A percentile compares a stretch with the other conserved stretches of the same genome.
These are phyloP conservation scores for Claviceps sp. DNA, from an alignment of 2,329 filamentous ascomycete species.

Conservation along the genomic window DNA sequence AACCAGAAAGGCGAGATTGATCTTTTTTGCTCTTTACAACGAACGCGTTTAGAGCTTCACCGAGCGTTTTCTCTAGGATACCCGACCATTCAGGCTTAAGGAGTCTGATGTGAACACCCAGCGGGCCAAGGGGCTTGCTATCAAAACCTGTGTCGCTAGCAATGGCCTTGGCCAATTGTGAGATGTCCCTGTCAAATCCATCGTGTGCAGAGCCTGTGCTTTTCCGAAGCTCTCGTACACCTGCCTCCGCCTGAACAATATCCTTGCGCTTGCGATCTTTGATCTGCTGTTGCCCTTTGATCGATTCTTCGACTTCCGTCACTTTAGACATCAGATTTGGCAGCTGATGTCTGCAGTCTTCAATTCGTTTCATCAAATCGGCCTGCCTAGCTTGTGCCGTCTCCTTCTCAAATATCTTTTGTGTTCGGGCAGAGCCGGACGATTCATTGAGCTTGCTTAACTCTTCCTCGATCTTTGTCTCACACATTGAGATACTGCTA, in stretches of 20 bases:
- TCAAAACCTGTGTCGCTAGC: slow-evolving; percentile 54
- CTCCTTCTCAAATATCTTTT: slow-evolving; percentile 42
- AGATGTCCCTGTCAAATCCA: slow-evolving; percentile 51
- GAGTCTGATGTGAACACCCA: slow-evolving; percentile 67
- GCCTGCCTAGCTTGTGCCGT: slow-evolving; percentile 16
- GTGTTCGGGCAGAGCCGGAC: slow-evolving; percentile 55
- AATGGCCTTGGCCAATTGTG: slow-evolving; percentile 53
- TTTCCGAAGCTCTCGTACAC: slow-evolving; percentile 36
- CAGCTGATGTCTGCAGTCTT: slow-evolving; percentile 15
- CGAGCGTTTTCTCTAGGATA: slow-evolving; percentile 66
- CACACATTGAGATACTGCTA: slow-evolving; percentile 29
- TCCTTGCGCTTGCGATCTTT: slow-evolving; percentile 38
- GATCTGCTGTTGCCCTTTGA: slow-evolving; percentile 17
- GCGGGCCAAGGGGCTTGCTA: slow-evolving; percentile 65
- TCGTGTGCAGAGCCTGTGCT: slow-evolving; percentile 44
- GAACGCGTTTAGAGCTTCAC: slow-evolving; percentile 59
- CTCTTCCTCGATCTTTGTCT: slow-evolving; percentile 40
- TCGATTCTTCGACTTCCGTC: slow-evolving; percentile 17
- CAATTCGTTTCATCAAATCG: slow-evolving; percentile 14
- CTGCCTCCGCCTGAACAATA: slow-evolving; percentile 34
- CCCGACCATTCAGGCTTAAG: slow-evolving; percentile 70
- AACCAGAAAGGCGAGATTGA: slow-evolving; percentile 47
- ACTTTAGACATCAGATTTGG: slow-evolving; percentile 21
- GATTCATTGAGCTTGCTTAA: slow-evolving; percentile 48
- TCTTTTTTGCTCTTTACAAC: slow-evolving; percentile 69